Evolutionary conservation across 2,329 filamentous ascomycete species (phyloP), one percentile per base, ranked within the genome.

Genomic region (Penicillium hordei): DNA sequence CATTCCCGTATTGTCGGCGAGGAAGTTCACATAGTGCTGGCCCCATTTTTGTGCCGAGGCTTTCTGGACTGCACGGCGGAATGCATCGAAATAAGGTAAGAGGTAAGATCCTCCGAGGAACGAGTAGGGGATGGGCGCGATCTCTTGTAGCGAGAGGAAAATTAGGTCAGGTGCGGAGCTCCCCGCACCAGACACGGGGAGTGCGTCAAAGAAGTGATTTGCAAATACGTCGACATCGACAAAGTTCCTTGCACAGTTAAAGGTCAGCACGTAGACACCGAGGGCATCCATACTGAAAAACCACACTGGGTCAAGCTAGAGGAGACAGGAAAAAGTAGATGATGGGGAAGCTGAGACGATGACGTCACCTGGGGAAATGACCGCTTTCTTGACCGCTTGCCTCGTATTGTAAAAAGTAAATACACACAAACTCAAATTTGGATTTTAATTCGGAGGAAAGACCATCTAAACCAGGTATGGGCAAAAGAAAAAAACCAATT

Each of bases 81-180:
- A 88, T 29, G 84, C 83, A 56, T 86, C 79, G 66, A 94, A 86
- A 74, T 96, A 97, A 0, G 89, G 86, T 27, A 81, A 81, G 36
- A 97, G 78, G 64, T 90, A 89, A 21, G 89, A 88, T 38, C 90
- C 89, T 31, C 93, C 93, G 45, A 97, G 87, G 72, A 97, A 96
- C 25, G 90, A 86, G 69, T 91, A 86, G 52, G 88, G 84, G 49
- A 97, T 83, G 0, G 94, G 94, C 10, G 93, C 89, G 60, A 97
- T 82, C 76, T 99, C 94, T 75, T 99, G 93, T 19, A 99, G 83
- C 17, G 82, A 85, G 59, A 90, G 76, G 57, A 88, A 84, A 59
- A 91, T 76, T 39, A 90, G 73, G 62, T 89, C 86, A 4, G 81
- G 80, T 72, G 88, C 72, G 60, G 61, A 62, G 85, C 81, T 61